These are phyloP conservation scores for Neofusicoccum sp. DNA, from an alignment of 2,329 filamentous ascomycete genomes.

Conservation along the genomic window DNA sequence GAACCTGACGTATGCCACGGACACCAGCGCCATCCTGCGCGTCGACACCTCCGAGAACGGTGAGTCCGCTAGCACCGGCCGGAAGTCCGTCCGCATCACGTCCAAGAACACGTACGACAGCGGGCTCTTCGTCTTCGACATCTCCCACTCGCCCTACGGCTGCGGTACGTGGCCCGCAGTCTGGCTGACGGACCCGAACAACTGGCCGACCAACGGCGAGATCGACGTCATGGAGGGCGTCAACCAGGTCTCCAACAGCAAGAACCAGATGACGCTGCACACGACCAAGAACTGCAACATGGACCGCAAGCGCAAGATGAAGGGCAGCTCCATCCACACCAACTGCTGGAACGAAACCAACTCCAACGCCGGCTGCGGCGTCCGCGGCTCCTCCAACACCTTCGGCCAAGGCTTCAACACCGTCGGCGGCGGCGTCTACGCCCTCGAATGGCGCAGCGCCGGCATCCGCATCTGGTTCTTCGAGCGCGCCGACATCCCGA, in stretches of 20 bases:
- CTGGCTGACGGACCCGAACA: slow-evolving; percentile 33
- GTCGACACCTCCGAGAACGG: slow-evolving; percentile 42
- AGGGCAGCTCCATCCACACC: slow-evolving; percentile 25
- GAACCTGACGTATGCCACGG: slow-evolving; percentile 12
- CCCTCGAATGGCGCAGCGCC: slow-evolving; percentile 50
- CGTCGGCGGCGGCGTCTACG: slow-evolving; percentile 52
- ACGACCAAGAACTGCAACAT: slow-evolving; percentile 13
- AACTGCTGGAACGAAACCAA: slow-evolving; percentile 36
- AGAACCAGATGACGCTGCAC: slow-evolving; percentile 26
- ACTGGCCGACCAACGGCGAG: slow-evolving; percentile 35
- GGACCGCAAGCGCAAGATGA: slow-evolving; percentile 23
- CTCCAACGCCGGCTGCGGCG: slow-evolving; percentile 26
- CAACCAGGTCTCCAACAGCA: slow-evolving; percentile 30
- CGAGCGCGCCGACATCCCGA: slow-evolving; percentile 46
- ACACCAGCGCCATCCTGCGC: slow-evolving; percentile 13
- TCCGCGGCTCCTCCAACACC: slow-evolving; percentile 23
- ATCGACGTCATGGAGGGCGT: slow-evolving; percentile 41
- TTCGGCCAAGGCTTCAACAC: slow-evolving; percentile 36
- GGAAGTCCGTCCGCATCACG: slow-evolving; percentile 35
- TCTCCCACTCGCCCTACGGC: slow-evolving; percentile 35
- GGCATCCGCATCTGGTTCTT: slow-evolving; percentile 58
- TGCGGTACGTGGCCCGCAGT: slow-evolving; percentile 40
- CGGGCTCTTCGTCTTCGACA: slow-evolving; percentile 36
- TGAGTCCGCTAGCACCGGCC: slow-evolving; percentile 26
- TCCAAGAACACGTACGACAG: slow-evolving; percentile 31